Conservation (phyloP, 176 grass and related monocot species). For the Oryza meyeriana region DNA sequence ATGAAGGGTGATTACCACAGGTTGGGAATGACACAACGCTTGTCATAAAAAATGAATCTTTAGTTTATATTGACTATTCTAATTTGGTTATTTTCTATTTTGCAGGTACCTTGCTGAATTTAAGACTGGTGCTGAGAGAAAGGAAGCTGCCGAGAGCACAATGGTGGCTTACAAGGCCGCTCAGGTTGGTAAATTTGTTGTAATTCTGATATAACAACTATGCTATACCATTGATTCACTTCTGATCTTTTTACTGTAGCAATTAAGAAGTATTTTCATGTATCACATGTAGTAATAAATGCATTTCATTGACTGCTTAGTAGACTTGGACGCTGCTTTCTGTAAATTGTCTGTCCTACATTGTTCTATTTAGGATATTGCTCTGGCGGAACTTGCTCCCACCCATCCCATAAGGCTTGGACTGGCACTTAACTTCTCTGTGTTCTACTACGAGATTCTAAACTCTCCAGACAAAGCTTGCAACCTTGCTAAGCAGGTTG, state of each 20-base stretch:
- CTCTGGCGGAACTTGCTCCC: constrained; percentile 68
- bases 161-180: constrained; percentile 77
- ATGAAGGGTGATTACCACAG: constrained; percentile 98
- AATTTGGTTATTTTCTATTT: constrained; percentile 1
- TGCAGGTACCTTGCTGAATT: constrained; percentile 88
- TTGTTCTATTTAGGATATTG: constrained; percentile 63
- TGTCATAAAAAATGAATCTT: neutral
- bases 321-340: neutral
- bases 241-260: neutral
- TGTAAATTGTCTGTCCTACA: neutral
- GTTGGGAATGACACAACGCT: constrained; percentile 26
- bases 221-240: neutral
- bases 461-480: constrained; percentile 89
- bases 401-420: constrained; percentile 88
- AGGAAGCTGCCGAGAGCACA: constrained; percentile 75
- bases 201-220: neutral
- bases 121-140: constrained; percentile 64
- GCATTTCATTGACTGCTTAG: neutral
- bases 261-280: neutral
- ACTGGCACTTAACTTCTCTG: constrained; percentile 87
- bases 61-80: neutral
- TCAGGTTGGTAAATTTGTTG: constrained; percentile 51
- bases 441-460: constrained; percentile 92
- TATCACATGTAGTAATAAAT: neutral
- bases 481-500: constrained; percentile 86